Evolutionary conservation across 1,139 yeast genomes (phyloP).

Genomic region (Geotrichum carabidarum): DNA sequence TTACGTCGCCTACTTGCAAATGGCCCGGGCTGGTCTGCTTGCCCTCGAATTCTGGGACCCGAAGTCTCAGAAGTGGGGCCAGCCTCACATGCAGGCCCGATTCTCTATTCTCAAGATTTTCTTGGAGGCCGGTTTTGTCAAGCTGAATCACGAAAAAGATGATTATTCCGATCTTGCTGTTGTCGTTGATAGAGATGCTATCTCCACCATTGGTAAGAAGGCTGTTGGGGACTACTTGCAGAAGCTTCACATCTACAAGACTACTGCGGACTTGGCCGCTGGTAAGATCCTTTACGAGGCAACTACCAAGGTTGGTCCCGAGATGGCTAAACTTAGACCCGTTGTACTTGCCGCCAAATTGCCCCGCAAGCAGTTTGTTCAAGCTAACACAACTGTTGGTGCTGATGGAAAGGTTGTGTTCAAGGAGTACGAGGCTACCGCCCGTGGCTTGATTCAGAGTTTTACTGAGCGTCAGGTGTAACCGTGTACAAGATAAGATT

Average conservation of each 20-base stretch:
- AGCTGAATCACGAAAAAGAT: slow-evolving; percentile 47
- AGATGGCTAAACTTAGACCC: slow-evolving; percentile 60
- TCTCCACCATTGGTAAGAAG: slow-evolving; percentile 62
- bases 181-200: slow-evolving; percentile 54
- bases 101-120: slow-evolving; percentile 76
- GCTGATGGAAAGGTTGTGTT: slow-evolving; percentile 46
- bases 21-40: slow-evolving; percentile 83
- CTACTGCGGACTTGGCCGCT: slow-evolving; percentile 62
- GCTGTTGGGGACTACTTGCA: slow-evolving; percentile 68
- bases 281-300: slow-evolving; percentile 62
- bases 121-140: slow-evolving; percentile 58
- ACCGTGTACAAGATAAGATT: neutral
- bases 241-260: slow-evolving; percentile 71
- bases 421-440: slow-evolving; percentile 69
- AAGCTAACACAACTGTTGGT: slow-evolving; percentile 58
- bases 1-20: slow-evolving; percentile 63
- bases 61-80: slow-evolving; percentile 76
- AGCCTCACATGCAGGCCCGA: slow-evolving; percentile 93
- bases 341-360: slow-evolving; percentile 64
- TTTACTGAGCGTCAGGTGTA: slow-evolving; percentile 58
- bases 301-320: slow-evolving; percentile 62
- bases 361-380: slow-evolving; percentile 80
- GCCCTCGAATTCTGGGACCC: slow-evolving; percentile 90
- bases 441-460: slow-evolving; percentile 71
- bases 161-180: slow-evolving; percentile 56